Evolutionary conservation across 441 rosid genomes (phyloP).

Genomic region (Erodium chrysanthum): DNA sequence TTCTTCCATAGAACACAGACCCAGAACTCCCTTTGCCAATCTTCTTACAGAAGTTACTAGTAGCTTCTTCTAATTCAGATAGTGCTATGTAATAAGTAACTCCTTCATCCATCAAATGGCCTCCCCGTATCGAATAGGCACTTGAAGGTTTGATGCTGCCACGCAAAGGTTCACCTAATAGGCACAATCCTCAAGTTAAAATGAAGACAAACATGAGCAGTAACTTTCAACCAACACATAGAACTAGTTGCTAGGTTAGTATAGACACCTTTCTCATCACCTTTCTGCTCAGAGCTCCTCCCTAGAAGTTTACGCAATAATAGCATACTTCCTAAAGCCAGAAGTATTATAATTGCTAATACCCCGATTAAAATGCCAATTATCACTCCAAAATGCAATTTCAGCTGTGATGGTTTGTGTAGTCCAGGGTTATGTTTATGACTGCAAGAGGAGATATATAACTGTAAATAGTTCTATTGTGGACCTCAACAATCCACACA

Average conservation of each 20-base stretch:
- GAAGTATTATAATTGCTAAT: constrained; percentile 36
- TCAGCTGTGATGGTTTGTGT: constrained; percentile 35
- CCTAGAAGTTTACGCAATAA: constrained; percentile 30
- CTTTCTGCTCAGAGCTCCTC: constrained; percentile 25
- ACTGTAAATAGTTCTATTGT: not conserved
- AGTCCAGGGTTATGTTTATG: constrained; percentile 52
- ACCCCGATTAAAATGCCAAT: constrained; percentile 48
- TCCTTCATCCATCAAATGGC: constrained; percentile 66
- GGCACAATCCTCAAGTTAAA: constrained; percentile 15
- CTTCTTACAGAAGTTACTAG: constrained; percentile 52
- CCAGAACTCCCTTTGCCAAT: constrained; percentile 94
- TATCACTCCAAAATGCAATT: constrained; percentile 36
- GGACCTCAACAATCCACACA: not conserved
- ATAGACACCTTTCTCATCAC: constrained; percentile 46
- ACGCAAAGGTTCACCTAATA: constrained; percentile 41
- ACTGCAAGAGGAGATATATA: constrained; percentile 33
- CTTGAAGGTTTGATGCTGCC: constrained; percentile 37
- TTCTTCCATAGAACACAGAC: constrained; percentile 72
- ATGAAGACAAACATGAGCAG: constrained; percentile 7
- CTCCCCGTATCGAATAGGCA: constrained; percentile 49
- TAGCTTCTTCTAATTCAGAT: constrained; percentile 68
- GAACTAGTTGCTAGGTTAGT: not conserved
- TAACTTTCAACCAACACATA: no score
- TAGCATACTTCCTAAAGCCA: constrained; percentile 43
- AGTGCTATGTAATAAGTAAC: constrained; percentile 58